Conservation (phyloP, 495 filamentous ascomycete genomes). For the Aspergillus saccharolyticus region DNA sequence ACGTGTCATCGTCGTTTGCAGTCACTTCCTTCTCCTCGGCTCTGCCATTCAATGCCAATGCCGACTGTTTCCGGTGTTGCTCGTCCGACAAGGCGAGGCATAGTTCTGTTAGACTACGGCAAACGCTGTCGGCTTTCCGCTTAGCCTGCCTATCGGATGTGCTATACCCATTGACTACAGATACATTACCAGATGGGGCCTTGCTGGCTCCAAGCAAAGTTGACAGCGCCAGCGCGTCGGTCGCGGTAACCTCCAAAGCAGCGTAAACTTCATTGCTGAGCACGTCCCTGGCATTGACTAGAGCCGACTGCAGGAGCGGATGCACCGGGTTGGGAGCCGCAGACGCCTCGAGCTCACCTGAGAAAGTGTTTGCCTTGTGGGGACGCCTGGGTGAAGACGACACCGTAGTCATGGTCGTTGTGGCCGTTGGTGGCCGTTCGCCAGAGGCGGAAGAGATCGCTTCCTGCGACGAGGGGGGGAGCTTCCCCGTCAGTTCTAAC, state of each 20-base stretch:
- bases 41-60: conserved; percentile 25
- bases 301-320: conserved; percentile 72
- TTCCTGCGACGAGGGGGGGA: conserved; percentile 73
- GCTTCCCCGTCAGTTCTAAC: conserved; percentile 84
- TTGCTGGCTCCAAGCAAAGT: conserved; percentile 66
- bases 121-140: conserved; percentile 88
- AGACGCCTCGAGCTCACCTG: conserved; percentile 36
- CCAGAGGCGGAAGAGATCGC: conserved; percentile 68
- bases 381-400: conserved; percentile 77
- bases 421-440: conserved; percentile 84
- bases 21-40: conserved; percentile 23
- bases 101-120: conserved; percentile 86
- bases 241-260: conserved; percentile 75
- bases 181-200: conserved; percentile 59
- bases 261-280: conserved; percentile 68
- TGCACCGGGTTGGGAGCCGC: conserved; percentile 50
- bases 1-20: conserved; percentile 29
- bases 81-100: conserved; percentile 74
- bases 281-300: conserved; percentile 66
- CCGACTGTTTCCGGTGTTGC: conserved; percentile 27
- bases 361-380: conserved; percentile 50
- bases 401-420: conserved; percentile 87
- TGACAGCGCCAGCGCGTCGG: conserved; percentile 72
- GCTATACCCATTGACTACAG: conserved; percentile 43
- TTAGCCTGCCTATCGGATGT: conserved; percentile 77